phyloP scores from a whole-genome alignment of 2,329 filamentous ascomycete species.

The Botryotinia convoluta region DNA sequence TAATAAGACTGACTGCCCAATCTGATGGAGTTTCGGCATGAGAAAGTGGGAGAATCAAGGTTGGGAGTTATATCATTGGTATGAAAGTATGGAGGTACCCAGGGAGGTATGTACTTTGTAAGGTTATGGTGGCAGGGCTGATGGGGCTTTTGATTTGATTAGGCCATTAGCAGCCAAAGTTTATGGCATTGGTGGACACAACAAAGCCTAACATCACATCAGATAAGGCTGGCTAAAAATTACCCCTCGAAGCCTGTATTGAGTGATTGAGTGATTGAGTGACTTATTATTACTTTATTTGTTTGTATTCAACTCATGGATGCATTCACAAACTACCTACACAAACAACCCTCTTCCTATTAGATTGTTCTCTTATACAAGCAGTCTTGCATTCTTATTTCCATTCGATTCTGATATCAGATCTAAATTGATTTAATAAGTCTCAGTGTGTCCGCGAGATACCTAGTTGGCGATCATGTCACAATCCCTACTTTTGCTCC shows the following conservation, averaged over 20 bases:
- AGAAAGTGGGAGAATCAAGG: not conserved
- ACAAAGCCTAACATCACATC: constrained; percentile 6
- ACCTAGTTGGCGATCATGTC: constrained; percentile 10
- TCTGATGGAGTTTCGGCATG: not conserved
- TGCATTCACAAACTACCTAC: not conserved
- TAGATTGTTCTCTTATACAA: not conserved
- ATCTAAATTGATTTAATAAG: not conserved
- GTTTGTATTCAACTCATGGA: not conserved
- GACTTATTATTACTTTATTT: not conserved
- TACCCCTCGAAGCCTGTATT: not conserved
- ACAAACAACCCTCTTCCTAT: not conserved
- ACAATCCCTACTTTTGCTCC: constrained; percentile 60
- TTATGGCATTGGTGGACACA: not conserved
- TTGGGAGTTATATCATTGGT: not conserved
- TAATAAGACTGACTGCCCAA: not conserved
- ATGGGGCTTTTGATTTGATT: constrained; percentile 2
- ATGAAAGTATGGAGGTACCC: not conserved
- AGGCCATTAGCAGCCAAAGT: not conserved
- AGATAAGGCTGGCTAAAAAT: no score
- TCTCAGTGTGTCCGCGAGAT: not conserved
- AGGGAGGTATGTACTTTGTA: not conserved
- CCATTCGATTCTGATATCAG: not conserved
- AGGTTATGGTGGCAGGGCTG: not conserved
- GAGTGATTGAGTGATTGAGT: not conserved
- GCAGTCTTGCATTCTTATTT: not conserved